Evolutionary conservation across 495 filamentous ascomycete genomes (phyloP).

Genomic region (Xylaria telfairii): DNA sequence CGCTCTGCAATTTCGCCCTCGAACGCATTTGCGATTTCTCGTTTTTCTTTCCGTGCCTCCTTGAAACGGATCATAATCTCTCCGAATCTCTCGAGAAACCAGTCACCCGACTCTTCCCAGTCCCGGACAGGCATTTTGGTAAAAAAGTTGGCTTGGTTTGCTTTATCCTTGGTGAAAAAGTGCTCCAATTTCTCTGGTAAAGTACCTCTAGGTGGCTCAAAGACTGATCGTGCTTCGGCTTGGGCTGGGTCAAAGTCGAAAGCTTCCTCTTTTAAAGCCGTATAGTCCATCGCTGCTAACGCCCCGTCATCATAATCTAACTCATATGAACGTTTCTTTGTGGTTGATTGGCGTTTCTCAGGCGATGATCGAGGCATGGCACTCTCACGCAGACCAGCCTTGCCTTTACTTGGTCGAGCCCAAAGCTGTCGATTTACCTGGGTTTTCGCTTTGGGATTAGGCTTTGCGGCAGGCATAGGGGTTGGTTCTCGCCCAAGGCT

Average conservation of each 20-base stretch:
- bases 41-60: constrained; percentile 66
- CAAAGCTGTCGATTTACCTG: constrained; percentile 38
- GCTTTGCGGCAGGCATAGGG: constrained; percentile 28
- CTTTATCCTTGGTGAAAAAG: constrained; percentile 42
- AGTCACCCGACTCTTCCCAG: constrained; percentile 85
- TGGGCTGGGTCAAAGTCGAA: constrained; percentile 62
- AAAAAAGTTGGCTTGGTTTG: constrained; percentile 68
- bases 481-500: constrained; percentile 32
- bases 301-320: constrained; percentile 61
- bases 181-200: constrained; percentile 54
- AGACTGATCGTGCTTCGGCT: constrained; percentile 38
- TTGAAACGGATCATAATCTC: constrained; percentile 68
- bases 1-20: constrained; percentile 66
- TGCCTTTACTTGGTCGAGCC: constrained; percentile 22
- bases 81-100: constrained; percentile 73
- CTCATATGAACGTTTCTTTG: constrained; percentile 47
- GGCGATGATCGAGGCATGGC: constrained; percentile 38
- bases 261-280: constrained; percentile 55
- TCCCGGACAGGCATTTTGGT: constrained; percentile 67
- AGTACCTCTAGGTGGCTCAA: constrained; percentile 39
- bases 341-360: constrained; percentile 34
- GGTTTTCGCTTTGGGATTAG: constrained; percentile 28
- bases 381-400: constrained; percentile 39
- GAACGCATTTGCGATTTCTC: constrained; percentile 67
- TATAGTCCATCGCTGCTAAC: constrained; percentile 60